These are phyloP conservation scores for Kwoniella shandongensis DNA, from an alignment of 768 basidiomycete species.

Conservation along the genomic window DNA sequence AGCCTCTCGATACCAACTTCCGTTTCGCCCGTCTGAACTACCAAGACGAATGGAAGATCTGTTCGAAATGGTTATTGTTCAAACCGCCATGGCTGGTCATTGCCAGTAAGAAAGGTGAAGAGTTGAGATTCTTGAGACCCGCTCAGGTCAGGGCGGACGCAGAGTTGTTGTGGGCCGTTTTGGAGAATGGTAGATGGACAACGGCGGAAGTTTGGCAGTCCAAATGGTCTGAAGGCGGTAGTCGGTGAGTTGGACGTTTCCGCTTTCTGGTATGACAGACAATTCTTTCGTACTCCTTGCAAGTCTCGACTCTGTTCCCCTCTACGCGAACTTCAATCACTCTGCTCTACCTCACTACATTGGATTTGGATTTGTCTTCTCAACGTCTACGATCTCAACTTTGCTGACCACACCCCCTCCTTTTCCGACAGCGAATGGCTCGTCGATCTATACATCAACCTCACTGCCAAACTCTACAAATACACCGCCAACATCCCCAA, in stretches of 20 bases:
- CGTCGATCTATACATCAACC: conserved; percentile 20
- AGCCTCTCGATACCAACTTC: conserved; percentile 58
- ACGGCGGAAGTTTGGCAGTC: conserved; percentile 68
- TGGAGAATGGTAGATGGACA: conserved; percentile 66
- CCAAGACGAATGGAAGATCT: conserved; percentile 74
- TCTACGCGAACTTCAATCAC: too few relatives aligned
- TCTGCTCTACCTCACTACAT: too few relatives aligned
- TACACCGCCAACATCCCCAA: conserved; percentile 16
- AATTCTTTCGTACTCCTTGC: too few relatives aligned
- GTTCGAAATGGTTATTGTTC: conserved; percentile 84
- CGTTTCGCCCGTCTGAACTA: conserved; percentile 83
- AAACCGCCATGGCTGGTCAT: conserved; percentile 74
- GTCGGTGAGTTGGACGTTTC: conserved; percentile 24
- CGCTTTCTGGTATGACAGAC: too few relatives aligned
- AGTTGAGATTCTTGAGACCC: conserved; percentile 76
- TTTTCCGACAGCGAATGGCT: conserved; percentile 4
- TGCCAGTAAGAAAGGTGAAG: conserved; percentile 67
- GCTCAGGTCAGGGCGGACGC: conserved; percentile 61
- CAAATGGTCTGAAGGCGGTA: conserved; percentile 63
- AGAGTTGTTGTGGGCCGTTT: conserved; percentile 65
- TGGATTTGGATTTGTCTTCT: too few relatives aligned
- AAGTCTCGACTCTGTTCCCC: too few relatives aligned
- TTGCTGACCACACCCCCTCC: not conserved
- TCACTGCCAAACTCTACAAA: not conserved
- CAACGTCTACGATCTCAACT: too few relatives aligned